These are phyloP conservation scores for Tubosaeta sp. DNA, from an alignment of 768 basidiomycete species.

Conservation along the genomic window DNA sequence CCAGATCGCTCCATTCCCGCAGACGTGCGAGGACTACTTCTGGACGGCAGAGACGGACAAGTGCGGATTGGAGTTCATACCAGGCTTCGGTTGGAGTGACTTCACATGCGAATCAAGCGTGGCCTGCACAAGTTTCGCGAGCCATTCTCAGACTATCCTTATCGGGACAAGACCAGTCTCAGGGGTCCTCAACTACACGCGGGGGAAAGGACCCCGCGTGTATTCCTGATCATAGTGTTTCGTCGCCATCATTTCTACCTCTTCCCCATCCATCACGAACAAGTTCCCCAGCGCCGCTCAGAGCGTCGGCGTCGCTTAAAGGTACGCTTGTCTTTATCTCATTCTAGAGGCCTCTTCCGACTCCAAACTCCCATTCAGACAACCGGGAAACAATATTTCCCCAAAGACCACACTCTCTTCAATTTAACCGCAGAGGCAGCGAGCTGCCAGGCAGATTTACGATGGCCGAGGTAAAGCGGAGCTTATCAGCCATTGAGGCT, in stretches of 20 bases:
- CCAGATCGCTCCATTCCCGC: conserved; percentile 4
- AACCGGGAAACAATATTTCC: conserved; percentile 6
- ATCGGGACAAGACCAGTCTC: conserved; percentile 5
- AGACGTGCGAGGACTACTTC: conserved; percentile 30
- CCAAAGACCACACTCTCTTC: conserved; percentile 20
- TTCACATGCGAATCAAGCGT: conserved; percentile 35
- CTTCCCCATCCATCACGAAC: conserved; percentile 27
- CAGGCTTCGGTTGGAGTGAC: conserved; percentile 39
- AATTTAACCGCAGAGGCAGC: conserved; percentile 15
- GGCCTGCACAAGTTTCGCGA: conserved; percentile 57
- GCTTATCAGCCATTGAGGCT: conserved; percentile 21
- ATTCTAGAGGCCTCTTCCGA: background rate
- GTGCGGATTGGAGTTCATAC: conserved; percentile 54
- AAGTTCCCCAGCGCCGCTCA: conserved; percentile 10
- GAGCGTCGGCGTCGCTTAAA: conserved; percentile 25
- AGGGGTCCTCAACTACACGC: conserved; percentile 30
- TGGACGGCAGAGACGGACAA: conserved; percentile 41
- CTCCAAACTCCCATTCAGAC: conserved; percentile 7
- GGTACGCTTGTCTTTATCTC: conserved; percentile 10
- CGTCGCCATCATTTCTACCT: conserved; percentile 28
- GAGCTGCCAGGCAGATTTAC: conserved; percentile 1
- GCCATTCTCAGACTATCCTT: conserved; percentile 52
- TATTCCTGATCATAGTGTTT: conserved; percentile 12
- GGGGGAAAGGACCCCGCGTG: conserved; percentile 16
- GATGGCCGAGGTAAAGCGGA: conserved; percentile 26